Base-by-base conservation (phyloP, 805 yeast genomes). In the Saturnispora zaruensis region DNA sequence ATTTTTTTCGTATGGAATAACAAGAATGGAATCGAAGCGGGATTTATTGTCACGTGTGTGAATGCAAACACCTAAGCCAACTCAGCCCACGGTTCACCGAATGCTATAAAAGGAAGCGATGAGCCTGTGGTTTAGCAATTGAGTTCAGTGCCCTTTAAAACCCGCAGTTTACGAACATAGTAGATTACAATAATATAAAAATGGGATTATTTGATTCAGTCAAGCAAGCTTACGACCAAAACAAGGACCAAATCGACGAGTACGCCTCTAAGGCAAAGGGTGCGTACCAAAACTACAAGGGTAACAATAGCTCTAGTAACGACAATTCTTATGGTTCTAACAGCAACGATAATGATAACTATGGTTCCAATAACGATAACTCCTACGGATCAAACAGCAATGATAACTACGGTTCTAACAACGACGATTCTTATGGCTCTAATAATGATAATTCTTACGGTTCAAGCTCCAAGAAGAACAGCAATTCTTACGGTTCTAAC, bases 151-250 rank as follows among this genome's bases (percentile, higher is more conserved):
- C n/a, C n/a, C n/a, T n/a, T n/a, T n/a, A n/a, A n/a, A n/a, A n/a
- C n/a, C n/a, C n/a, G n/a, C 24, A 36, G 21, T 36, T 36, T 16
- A 16, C 8, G 18, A 9, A 8, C 14, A 5, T 18, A 2, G 13
- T 16, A 36, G 14, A 36, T 14, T 18, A 26, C 20, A 28, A 11
- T 24, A 41, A 13, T 18, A 7, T 30, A 43, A 44, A 33, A 34
- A 71, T 71, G 75, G 77, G 77, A 51, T 61, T 73, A 48, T 69
- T 73, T 56, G 76, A 72, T 55, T 62, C 59, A 48, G 73, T 69
- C 41, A 72, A 68, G 59, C 66, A 70, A 25, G 65, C 65, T 46
- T 33, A 33, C 43, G 33, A 36, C 4, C 32, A 45, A 26, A 45
- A 57, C 56, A 41, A 52, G 55, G 55, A 56, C 51, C 48, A 59